Base-by-base conservation (phyloP, 306 rosid genomes). In the Gleditsia sinensis region DNA sequence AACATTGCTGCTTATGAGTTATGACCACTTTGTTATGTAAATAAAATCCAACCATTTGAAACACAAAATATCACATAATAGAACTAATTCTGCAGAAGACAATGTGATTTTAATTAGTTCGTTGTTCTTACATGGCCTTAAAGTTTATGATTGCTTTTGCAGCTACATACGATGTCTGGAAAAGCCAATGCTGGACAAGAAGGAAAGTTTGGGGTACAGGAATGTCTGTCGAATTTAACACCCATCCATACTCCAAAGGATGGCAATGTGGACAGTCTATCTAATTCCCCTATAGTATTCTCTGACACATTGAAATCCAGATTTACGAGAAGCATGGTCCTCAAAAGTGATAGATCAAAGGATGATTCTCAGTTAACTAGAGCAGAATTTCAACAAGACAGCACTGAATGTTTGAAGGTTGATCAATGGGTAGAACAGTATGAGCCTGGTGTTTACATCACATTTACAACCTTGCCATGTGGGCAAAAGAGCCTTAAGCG, bases 381-480 rank as follows among this genome's bases (percentile, higher is more conserved):
- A 36, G 69, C 78, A 34, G 87, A 80, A 74, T 9, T 84, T 24
- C 80, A 53, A 14, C 69, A 74, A 43, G 87, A 80, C 42, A 83
- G 64, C 75, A 74, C 67, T 17, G 58, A 83, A 42, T 49, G 66
- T 32, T 70, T 61, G 75, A 85, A 85, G 65, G 81, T 3, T 8
- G 94, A 92, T n/a, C n/a, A n/a, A 82, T 88, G 90, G 92, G 89
- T 90, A 12, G 94, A 87, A 61, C 91, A 90, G 62, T 84, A 82
- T 81, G 94, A 87, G 78, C 81, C 88, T 42, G 98, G 98, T 36
- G 98, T 90, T 19, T 87, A 88, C 78, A 79, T 92, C 61, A 90
- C 98, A 53, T 78, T 92, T n/a, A 83, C 86, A 69, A 63, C 59
- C 46, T 85, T 86, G 67, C 87, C 90, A 59, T 77, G 85, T 42